A percentile compares a stretch with the other conserved stretches of the same genome.
Conservation (phyloP, 129 eudicot genomes). For the Erigeron canadensis region DNA sequence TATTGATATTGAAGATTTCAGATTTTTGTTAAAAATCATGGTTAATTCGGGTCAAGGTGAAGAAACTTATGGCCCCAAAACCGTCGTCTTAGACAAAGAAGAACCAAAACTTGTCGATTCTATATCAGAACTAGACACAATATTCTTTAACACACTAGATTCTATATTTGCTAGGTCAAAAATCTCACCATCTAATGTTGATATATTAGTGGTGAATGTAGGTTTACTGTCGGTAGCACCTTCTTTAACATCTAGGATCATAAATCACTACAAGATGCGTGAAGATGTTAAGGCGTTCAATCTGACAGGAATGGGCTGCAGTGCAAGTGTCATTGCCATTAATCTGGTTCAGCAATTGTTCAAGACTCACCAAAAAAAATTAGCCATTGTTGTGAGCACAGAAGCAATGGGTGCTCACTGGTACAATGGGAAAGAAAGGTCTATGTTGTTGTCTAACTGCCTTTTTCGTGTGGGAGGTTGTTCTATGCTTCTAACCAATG, state of each 20-base stretch:
- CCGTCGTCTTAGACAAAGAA: conserved; percentile 43
- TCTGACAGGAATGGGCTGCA: conserved; percentile 66
- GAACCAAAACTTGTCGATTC: conserved; percentile 34
- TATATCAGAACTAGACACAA: conserved; percentile 48
- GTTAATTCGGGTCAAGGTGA: conserved; percentile 70
- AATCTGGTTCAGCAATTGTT: conserved; percentile 52
- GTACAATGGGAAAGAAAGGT: conserved; percentile 56
- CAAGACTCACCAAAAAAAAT: conserved; percentile 38
- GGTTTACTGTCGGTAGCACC: conserved; percentile 47
- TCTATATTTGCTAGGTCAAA: conserved; percentile 37
- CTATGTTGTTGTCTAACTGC: conserved; percentile 57
- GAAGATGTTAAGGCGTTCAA: conserved; percentile 48
- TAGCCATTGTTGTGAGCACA: conserved; percentile 56
- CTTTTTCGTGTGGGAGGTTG: conserved; percentile 62
- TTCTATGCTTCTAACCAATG: conserved; percentile 54
- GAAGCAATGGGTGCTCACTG: conserved; percentile 57
- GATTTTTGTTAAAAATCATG: conserved; percentile 47
- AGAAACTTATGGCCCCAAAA: conserved; percentile 51
- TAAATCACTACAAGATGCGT: conserved; percentile 56
- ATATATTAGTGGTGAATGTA: conserved; percentile 59
- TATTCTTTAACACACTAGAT: conserved; percentile 51
- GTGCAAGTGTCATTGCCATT: conserved; percentile 53
- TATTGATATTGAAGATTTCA: conserved; percentile 34
- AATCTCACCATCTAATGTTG: conserved; percentile 42
- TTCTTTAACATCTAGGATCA: conserved; percentile 53